Conservation (phyloP, 495 filamentous ascomycete genomes). For the Penicillium goetzii region DNA sequence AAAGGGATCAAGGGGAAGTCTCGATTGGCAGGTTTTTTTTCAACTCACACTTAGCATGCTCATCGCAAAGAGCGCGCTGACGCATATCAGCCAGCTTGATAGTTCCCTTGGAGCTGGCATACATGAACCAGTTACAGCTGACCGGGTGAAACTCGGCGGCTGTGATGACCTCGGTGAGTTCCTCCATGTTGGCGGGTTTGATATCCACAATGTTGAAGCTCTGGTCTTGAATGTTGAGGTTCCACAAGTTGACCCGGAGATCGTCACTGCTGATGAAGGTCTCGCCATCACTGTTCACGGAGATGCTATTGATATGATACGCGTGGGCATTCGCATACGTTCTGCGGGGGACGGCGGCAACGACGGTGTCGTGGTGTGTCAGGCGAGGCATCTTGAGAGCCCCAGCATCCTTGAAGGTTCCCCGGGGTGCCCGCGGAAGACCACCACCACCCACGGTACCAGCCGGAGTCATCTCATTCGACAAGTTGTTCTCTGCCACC, state of each 20-base stretch:
- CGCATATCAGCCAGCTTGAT: slow-evolving; percentile 99
- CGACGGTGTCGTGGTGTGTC: slow-evolving; percentile 97
- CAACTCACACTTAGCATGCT: slow-evolving; percentile 88
- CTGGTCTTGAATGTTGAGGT: slow-evolving; percentile 98
- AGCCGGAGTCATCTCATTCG: slow-evolving; percentile 85
- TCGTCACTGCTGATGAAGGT: slow-evolving; percentile 99
- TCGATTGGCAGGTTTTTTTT: not conserved
- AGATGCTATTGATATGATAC: slow-evolving; percentile 99
- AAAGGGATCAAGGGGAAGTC: not conserved
- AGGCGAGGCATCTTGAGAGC: slow-evolving; percentile 91
- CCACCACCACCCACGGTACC: slow-evolving; percentile 73
- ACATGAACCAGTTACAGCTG: slow-evolving; percentile 99
- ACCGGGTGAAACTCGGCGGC: slow-evolving; percentile 96
- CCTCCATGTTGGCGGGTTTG: slow-evolving; percentile 99
- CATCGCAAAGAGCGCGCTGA: slow-evolving; percentile 91
- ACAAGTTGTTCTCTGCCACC: slow-evolving; percentile 97
- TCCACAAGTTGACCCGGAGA: slow-evolving; percentile 97
- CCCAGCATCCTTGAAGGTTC: slow-evolving; percentile 76
- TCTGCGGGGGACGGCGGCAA: slow-evolving; percentile 91
- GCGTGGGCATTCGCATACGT: slow-evolving; percentile 98
- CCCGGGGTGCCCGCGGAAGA: slow-evolving; percentile 68
- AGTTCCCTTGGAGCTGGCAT: slow-evolving; percentile 97
- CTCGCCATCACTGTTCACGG: slow-evolving; percentile 98
- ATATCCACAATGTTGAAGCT: slow-evolving; percentile 99
- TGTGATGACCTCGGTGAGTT: slow-evolving; percentile 97